Evolutionary conservation across 345 rosid species (phyloP), one percentile per base, ranked within the genome.

Genomic region (Zanthoxylum bungeanum): DNA sequence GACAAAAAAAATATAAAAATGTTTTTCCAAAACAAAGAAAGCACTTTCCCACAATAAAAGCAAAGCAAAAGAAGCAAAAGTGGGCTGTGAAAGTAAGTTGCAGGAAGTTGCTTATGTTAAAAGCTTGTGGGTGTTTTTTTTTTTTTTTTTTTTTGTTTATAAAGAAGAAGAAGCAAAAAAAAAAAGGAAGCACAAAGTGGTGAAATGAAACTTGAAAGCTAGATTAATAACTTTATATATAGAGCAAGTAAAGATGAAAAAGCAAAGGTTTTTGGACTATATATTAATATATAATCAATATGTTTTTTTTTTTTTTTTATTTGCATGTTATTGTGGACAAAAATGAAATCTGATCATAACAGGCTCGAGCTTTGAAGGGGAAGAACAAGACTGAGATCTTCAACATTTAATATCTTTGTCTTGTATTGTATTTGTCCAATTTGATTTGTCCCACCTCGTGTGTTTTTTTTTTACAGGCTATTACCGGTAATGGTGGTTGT

Each of bases 331-430:
- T 46, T 19, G 16, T 28, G 37, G 64, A 56, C 64, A 28, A 69
- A 68, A 44, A 30, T 70, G 73, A 70, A 70, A 69, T 10, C 72
- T 30, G 37, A 56, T 14, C n/a, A 44, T 5, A 30, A 27, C 39
- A 22, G 28, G 4, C 7, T 24, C 22, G 39, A 44, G n/a, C 53
- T 59, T 59, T 7, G 33, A 58, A 53, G n/a, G 30, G 53, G 37
- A n/a, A 17, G 46, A 39, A 67, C 31, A 4, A 40, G 59, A 51
- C 58, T 40, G 69, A 37, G 76, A 71, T 71, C 60, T 62, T 61
- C 75, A 53, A 25, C 64, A 61, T 72, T 31, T 57, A 53, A 72
- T 66, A 52, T 66, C 80, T 66, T 27, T 72, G 76, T 77, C 73
- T 57, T 64, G 65, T 60, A 3, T 0, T 62, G 50, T 22, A 6